Percentiles rank a stretch among this genome's conserved stretches.
Conservation (phyloP, 495 filamentous ascomycete genomes). For the Aspergillus incahuasiensis region DNA sequence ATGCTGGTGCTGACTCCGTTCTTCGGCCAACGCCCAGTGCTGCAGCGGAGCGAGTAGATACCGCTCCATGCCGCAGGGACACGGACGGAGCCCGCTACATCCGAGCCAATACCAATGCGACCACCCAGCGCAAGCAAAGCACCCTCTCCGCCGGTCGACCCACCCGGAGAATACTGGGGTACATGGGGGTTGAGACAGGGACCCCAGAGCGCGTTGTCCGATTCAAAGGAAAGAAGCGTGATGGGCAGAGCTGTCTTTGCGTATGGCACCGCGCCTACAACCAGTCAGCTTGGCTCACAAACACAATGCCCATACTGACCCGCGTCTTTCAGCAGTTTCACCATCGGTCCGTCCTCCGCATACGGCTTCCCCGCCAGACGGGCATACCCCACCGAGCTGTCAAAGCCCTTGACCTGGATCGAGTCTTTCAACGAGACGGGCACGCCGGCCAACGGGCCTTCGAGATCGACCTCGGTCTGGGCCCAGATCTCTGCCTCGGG, state of each 20-base stretch:
- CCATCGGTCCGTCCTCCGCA: constrained; percentile 65
- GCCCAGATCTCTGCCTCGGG: constrained; percentile 76
- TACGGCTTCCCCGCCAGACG: constrained; percentile 62
- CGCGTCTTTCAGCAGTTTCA: constrained; percentile 80
- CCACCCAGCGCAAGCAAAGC: constrained; percentile 82
- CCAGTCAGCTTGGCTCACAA: background rate
- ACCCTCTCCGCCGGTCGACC: constrained; percentile 84
- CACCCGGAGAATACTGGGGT: constrained; percentile 78
- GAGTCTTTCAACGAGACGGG: constrained; percentile 89
- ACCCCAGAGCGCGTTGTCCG: constrained; percentile 86
- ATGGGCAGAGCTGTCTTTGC: constrained; percentile 95
- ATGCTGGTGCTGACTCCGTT: constrained; percentile 81
- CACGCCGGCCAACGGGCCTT: constrained; percentile 84
- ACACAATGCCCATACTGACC: constrained; percentile 32
- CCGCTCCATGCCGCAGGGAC: constrained; percentile 87
- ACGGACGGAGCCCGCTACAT: constrained; percentile 89
- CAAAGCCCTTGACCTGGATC: constrained; percentile 79
- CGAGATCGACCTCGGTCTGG: constrained; percentile 62
- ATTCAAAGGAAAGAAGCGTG: constrained; percentile 88
- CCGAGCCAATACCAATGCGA: constrained; percentile 90
- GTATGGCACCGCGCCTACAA: constrained; percentile 78
- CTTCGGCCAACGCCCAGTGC: constrained; percentile 95
- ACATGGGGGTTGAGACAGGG: constrained; percentile 80
- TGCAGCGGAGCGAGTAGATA: constrained; percentile 85
- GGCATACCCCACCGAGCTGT: constrained; percentile 80